These are phyloP conservation scores for Termitomyces sp. DNA, from an alignment of 1,284 basidiomycete genomes.

Conservation along the genomic window DNA sequence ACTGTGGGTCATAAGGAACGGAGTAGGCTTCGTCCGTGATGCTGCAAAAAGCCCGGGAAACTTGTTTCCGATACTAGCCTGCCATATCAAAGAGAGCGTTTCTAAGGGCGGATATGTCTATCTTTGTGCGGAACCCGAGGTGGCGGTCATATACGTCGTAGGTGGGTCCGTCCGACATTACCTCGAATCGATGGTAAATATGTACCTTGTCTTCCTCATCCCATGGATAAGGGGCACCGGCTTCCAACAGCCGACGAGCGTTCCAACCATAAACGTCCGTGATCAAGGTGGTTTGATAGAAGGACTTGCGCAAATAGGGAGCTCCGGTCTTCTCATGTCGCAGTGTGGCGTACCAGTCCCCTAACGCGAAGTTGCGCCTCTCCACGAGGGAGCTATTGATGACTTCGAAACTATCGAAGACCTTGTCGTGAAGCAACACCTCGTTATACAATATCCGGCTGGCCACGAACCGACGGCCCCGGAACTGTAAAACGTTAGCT, in stretches of 20 bases:
- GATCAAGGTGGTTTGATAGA: too few species aligned
- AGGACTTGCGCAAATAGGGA: too few species aligned
- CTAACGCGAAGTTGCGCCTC: too few species aligned
- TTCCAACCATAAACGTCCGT: background rate
- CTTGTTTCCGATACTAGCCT: background rate
- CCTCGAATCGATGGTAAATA: background rate
- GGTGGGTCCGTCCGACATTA: background rate
- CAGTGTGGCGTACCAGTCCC: too few species aligned
- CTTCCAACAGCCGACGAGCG: background rate
- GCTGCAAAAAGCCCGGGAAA: background rate
- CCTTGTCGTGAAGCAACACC: background rate
- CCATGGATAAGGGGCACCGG: background rate
- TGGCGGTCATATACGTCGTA: background rate
- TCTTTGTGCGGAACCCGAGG: background rate
- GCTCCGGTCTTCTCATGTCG: too few species aligned
- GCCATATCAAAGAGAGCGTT: conserved; percentile 3
- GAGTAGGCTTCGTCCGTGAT: background rate
- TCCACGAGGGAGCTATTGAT: too few species aligned
- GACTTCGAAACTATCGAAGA: too few species aligned
- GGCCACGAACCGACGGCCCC: background rate
- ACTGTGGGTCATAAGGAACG: background rate
- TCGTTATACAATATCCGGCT: background rate
- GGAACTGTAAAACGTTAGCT: background rate
- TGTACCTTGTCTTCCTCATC: background rate
- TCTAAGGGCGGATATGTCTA: background rate